These are phyloP conservation scores for Debaryomyces psychrophilus DNA, from an alignment of 1,139 yeast species.

Conservation along the genomic window DNA sequence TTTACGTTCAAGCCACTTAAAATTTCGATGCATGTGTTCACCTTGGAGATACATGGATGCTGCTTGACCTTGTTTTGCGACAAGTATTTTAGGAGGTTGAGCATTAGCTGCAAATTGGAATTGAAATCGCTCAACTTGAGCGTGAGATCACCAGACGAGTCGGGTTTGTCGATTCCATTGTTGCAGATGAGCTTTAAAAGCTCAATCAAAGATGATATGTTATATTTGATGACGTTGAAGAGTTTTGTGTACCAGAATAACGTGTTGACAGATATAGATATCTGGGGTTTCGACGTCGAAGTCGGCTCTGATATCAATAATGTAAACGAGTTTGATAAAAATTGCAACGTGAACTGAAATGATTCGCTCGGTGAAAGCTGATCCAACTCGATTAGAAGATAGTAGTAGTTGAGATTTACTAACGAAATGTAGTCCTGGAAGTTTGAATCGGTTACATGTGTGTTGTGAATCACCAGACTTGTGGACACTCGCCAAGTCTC, in stretches of 20 bases:
- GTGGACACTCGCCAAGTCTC: slow-evolving; percentile 43
- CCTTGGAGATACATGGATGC: background rate
- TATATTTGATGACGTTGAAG: slow-evolving; percentile 39
- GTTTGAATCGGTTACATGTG: slow-evolving; percentile 27
- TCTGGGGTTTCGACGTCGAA: slow-evolving; percentile 14
- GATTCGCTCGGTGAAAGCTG: slow-evolving; percentile 42
- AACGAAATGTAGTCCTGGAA: slow-evolving; percentile 38
- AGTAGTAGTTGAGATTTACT: slow-evolving; percentile 43
- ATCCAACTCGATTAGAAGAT: slow-evolving; percentile 44
- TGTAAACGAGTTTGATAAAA: slow-evolving; percentile 44
- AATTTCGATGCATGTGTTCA: slow-evolving; percentile 2
- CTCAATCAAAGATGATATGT: slow-evolving; percentile 27
- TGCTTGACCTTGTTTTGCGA: slow-evolving; percentile 5
- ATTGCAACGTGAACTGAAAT: slow-evolving; percentile 46
- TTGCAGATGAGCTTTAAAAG: slow-evolving; percentile 15
- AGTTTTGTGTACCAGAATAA: slow-evolving; percentile 41
- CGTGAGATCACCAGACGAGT: slow-evolving; percentile 14
- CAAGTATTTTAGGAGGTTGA: slow-evolving; percentile 26
- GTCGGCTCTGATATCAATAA: slow-evolving; percentile 30
- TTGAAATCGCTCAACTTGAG: slow-evolving; percentile 30
- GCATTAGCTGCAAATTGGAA: slow-evolving; percentile 34
- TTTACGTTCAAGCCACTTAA: slow-evolving; percentile 10
- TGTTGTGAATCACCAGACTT: slow-evolving; percentile 32
- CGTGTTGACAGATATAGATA: slow-evolving; percentile 20
- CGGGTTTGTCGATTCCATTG: background rate